A percentile compares a stretch with the other conserved stretches of the same genome.
phyloP scores from a whole-genome alignment of 164 flowering plant species.

The Cinnamomum micranthum region DNA sequence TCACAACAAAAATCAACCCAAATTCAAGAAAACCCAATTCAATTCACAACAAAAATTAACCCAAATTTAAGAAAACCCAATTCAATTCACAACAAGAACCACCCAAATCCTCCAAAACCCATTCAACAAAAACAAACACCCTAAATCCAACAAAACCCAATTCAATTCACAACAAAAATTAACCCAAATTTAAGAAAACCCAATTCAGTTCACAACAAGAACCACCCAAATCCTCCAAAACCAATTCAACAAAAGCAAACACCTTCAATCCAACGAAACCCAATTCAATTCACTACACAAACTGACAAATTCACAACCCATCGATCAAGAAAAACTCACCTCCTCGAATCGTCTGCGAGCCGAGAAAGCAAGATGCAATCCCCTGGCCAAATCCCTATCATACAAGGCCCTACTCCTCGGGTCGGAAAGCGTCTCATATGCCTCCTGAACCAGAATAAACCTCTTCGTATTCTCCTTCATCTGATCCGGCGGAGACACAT shows the following conservation, averaged over 20 bases:
- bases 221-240: not conserved
- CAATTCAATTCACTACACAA: not conserved
- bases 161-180: not conserved
- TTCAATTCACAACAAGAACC: not conserved
- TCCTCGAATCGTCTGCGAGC: constrained; percentile 46
- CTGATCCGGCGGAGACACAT: constrained; percentile 80
- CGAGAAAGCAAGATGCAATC: constrained; percentile 68
- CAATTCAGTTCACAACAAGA: not conserved
- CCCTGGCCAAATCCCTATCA: constrained; percentile 59
- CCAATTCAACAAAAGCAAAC: too few species aligned
- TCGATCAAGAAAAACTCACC: constrained; percentile 29
- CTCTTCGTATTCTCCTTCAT: constrained; percentile 66
- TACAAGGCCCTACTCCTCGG: constrained; percentile 64
- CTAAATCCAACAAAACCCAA: not conserved
- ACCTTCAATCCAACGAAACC: too few species aligned
- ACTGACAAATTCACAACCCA: not conserved
- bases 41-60: not conserved
- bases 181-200: too few species aligned
- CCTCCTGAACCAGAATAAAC: constrained; percentile 87
- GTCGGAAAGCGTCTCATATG: constrained; percentile 89
- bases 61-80: not conserved
- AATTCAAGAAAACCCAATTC: not conserved
- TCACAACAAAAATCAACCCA: not conserved
- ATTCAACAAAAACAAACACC: too few species aligned
- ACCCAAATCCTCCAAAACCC: not conserved